These are phyloP conservation scores for Platanus orientalis DNA, from an alignment of 164 flowering plant species.

Conservation along the genomic window DNA sequence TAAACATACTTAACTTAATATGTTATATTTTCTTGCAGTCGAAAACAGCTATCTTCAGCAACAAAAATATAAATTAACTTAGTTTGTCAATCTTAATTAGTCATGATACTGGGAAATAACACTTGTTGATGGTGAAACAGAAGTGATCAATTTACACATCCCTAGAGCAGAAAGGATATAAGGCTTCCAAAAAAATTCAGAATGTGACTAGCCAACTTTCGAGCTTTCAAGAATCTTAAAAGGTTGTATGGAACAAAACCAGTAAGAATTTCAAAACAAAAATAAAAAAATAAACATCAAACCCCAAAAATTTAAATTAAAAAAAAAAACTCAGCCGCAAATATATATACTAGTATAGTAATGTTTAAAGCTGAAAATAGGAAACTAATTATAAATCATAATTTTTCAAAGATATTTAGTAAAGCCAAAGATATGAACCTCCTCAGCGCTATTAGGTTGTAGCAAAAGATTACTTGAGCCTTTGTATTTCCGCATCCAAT, in stretches of 20 bases:
- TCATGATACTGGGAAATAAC: not conserved
- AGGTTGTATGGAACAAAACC: not conserved
- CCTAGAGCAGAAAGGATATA: not conserved
- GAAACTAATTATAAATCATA: not conserved
- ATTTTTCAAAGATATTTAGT: not conserved
- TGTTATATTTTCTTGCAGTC: not conserved
- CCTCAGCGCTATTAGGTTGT: slow-evolving; percentile 68
- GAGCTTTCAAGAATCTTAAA: not conserved
- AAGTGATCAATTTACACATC: no score
- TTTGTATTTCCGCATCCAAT: slow-evolving; percentile 85
- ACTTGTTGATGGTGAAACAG: no score
- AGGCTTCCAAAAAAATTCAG: not conserved
- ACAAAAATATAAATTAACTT: not conserved
- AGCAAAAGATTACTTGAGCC: slow-evolving; percentile 90
- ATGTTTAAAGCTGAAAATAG: not conserved
- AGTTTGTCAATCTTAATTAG: not conserved
- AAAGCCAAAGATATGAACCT: slow-evolving; percentile 41
- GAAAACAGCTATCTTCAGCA: not conserved
- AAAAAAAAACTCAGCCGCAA: no score
- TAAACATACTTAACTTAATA: not conserved
- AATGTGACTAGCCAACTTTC: no score
- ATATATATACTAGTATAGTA: no score
- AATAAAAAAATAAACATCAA: not conserved
- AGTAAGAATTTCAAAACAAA: not conserved
- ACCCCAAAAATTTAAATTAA: not conserved